Conservation (phyloP, 78 protist species). For the Speleostelium caveatum region DNA sequence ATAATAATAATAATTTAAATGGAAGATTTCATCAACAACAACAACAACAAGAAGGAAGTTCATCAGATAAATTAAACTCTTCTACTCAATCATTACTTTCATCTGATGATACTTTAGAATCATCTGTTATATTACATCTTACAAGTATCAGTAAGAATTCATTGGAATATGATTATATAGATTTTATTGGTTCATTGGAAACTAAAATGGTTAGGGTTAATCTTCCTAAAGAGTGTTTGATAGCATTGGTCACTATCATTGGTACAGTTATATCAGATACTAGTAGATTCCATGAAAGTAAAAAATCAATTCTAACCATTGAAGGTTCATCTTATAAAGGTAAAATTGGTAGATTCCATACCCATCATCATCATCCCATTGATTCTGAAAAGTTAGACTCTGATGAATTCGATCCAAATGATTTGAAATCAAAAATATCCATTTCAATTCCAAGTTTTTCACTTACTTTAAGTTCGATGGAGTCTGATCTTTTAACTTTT, state of each 20-base stretch:
- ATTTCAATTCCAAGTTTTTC: conserved; percentile 23
- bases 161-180: conserved; percentile 67
- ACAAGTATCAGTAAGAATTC: conserved; percentile 54
- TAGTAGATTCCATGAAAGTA: conserved; percentile 28
- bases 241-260: conserved; percentile 25
- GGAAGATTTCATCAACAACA: neutral
- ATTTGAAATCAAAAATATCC: conserved; percentile 47
- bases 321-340: conserved; percentile 53
- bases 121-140: neutral
- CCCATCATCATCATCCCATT: neutral
- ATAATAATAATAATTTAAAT: neutral
- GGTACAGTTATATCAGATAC: conserved; percentile 43
- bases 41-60: neutral
- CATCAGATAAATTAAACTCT: neutral
- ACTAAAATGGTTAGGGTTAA: conserved; percentile 44
- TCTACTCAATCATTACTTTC: neutral
- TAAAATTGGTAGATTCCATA: conserved; percentile 15
- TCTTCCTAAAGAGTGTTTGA: conserved; percentile 55
- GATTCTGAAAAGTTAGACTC: conserved; percentile 20
- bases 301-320: conserved; percentile 34
- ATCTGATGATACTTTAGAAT: neutral
- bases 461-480: conserved; percentile 12
- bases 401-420: conserved; percentile 75
- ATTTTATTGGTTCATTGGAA: conserved; percentile 9
- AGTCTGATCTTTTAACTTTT: conserved; percentile 35